These are phyloP conservation scores for Schizopora paradoxa DNA, from an alignment of 1,284 basidiomycete species.

Conservation along the genomic window DNA sequence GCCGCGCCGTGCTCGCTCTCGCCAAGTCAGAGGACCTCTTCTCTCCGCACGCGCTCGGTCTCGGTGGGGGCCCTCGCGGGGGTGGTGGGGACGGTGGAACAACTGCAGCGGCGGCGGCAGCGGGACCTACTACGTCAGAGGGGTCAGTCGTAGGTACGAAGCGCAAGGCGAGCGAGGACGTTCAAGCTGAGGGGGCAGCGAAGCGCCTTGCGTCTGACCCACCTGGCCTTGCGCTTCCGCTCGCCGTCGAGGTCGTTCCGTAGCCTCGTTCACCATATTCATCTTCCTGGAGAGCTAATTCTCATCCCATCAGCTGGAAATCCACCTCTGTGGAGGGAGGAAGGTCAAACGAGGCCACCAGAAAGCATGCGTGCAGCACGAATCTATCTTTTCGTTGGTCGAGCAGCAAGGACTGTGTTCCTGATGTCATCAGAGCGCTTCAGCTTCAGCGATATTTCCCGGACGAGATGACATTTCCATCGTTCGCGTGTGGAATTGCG, in stretches of 20 bases:
- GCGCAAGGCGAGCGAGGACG: neutral
- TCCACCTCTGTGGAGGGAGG: too few relatives aligned
- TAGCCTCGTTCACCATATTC: too few relatives aligned
- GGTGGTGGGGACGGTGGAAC: slow-evolving; percentile 47
- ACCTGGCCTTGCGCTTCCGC: neutral
- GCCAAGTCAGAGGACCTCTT: slow-evolving; percentile 62
- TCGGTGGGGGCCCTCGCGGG: slow-evolving; percentile 60
- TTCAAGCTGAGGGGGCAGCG: neutral
- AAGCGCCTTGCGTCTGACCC: neutral
- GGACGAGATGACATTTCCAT: slow-evolving; percentile 8
- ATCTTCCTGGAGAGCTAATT: too few relatives aligned
- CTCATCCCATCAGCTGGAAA: too few relatives aligned
- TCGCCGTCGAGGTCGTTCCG: too few relatives aligned
- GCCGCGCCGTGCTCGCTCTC: slow-evolving; percentile 52
- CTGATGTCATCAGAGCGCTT: too few relatives aligned
- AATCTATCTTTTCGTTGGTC: too few relatives aligned
- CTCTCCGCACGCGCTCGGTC: slow-evolving; percentile 50
- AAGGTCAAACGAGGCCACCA: too few relatives aligned
- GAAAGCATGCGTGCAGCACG: too few relatives aligned
- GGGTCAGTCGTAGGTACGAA: neutral
- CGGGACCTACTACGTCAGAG: neutral
- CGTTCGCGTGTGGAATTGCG: slow-evolving; percentile 2
- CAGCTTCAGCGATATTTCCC: neutral
- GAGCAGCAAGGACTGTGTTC: too few relatives aligned
- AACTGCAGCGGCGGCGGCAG: neutral